These are phyloP conservation scores for Tolypocladium sp. DNA, from an alignment of 2,329 filamentous ascomycete species.

Conservation along the genomic window DNA sequence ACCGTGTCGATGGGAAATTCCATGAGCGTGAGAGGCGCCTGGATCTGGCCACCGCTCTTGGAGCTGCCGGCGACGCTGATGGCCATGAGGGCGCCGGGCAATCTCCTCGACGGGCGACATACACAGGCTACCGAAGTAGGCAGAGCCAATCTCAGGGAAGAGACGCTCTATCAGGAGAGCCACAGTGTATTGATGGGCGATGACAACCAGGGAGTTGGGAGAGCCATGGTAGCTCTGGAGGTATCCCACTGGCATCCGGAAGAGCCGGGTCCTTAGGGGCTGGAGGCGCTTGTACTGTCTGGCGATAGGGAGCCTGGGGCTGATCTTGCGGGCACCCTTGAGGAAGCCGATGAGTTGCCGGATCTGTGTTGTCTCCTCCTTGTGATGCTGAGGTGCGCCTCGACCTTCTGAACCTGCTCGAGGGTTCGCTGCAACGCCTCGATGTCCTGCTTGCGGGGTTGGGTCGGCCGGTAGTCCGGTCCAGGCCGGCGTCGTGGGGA, in stretches of 20 bases:
- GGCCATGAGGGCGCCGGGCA: conserved; percentile 60
- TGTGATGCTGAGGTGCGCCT: conserved; percentile 57
- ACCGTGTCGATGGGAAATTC: conserved; percentile 64
- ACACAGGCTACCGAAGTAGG: conserved; percentile 76
- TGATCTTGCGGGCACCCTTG: conserved; percentile 61
- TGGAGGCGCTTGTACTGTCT: conserved; percentile 87
- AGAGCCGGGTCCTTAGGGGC: conserved; percentile 82
- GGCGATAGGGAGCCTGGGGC: conserved; percentile 60
- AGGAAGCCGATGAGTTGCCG: conserved; percentile 64
- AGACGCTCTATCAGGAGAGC: conserved; percentile 82
- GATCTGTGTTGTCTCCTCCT: conserved; percentile 59
- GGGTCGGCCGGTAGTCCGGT: conserved; percentile 51
- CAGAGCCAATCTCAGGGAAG: conserved; percentile 85
- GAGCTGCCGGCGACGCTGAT: conserved; percentile 57
- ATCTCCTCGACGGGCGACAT: conserved; percentile 81
- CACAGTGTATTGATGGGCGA: conserved; percentile 86
- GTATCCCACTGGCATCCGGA: conserved; percentile 85
- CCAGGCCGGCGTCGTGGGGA: conserved; percentile 55
- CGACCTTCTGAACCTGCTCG: conserved; percentile 58
- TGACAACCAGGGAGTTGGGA: conserved; percentile 68
- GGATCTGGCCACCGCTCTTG: conserved; percentile 43
- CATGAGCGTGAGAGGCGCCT: conserved; percentile 56
- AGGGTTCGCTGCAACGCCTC: conserved; percentile 58
- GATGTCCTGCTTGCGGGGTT: conserved; percentile 61
- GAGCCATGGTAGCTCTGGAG: conserved; percentile 69